A percentile compares a stretch with the other conserved stretches of the same genome.
These are phyloP conservation scores for Phlebopus sp. DNA, from an alignment of 1,284 basidiomycete genomes.

Conservation along the genomic window DNA sequence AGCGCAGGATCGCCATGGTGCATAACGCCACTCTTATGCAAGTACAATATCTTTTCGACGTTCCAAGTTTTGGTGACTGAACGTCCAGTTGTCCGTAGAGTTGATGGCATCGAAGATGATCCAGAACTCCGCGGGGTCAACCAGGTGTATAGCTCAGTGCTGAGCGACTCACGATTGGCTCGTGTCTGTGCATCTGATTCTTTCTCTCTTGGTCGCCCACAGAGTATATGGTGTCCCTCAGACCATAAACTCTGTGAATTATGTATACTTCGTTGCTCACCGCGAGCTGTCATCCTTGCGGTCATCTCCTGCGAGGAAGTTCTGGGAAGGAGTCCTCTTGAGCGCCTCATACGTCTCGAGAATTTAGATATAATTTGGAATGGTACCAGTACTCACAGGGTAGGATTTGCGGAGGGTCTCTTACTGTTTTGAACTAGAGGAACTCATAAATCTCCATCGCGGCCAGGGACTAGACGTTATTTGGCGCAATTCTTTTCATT, in stretches of 20 bases:
- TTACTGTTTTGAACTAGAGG: conserved; percentile 41
- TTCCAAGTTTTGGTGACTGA: conserved; percentile 38
- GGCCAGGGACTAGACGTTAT: conserved; percentile 78
- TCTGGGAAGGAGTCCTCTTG: conserved; percentile 6
- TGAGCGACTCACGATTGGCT: neutral
- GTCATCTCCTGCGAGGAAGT: conserved; percentile 49
- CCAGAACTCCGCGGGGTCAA: conserved; percentile 68
- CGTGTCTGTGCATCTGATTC: neutral
- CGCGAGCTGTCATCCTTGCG: conserved; percentile 54
- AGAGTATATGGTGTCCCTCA: conserved; percentile 77
- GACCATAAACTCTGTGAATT: conserved; percentile 80
- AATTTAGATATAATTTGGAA: conserved; percentile 65
- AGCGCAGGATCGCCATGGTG: conserved; percentile 81
- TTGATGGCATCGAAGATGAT: conserved; percentile 82
- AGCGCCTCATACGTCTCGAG: conserved; percentile 30
- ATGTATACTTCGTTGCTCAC: conserved; percentile 87
- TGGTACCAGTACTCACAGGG: conserved; percentile 38
- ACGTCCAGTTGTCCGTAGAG: conserved; percentile 36
- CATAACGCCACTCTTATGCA: conserved; percentile 77
- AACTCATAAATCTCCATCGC: conserved; percentile 70
- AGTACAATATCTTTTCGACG: neutral
- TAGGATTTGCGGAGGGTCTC: neutral
- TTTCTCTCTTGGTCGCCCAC: conserved; percentile 56
- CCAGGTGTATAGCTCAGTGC: conserved; percentile 46
- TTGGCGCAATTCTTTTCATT: conserved; percentile 72